Conservation (phyloP, 805 yeast genomes). For the Candida maesae region DNA sequence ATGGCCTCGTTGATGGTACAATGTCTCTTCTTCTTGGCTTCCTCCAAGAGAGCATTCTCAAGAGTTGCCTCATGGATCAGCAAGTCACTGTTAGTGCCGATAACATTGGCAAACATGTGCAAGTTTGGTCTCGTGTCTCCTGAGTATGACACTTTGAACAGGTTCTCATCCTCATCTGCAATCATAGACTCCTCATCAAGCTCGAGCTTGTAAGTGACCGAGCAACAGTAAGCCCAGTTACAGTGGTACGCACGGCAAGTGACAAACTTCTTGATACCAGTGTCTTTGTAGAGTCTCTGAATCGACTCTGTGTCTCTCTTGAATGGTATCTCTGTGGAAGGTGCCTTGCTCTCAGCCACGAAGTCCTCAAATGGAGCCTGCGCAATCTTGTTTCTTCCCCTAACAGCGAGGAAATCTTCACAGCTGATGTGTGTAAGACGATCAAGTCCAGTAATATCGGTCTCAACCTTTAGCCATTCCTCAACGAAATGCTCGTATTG, state of each 20-base stretch:
- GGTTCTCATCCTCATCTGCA: conserved; percentile 3
- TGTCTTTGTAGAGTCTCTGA: conserved; percentile 10
- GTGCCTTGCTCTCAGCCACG: neutral
- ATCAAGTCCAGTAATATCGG: conserved; percentile 30
- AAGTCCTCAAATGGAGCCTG: conserved; percentile 28
- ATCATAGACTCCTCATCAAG: conserved; percentile 11
- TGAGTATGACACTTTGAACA: conserved; percentile 77
- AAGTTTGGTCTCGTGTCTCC: conserved; percentile 91
- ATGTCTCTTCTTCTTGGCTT: conserved; percentile 80
- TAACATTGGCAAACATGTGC: conserved; percentile 47
- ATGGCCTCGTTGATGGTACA: conserved; percentile 89
- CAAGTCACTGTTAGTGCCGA: conserved; percentile 67
- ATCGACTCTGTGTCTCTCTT: conserved; percentile 29
- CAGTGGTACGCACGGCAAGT: conserved; percentile 86
- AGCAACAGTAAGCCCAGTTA: conserved; percentile 69
- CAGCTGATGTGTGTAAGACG: conserved; percentile 53
- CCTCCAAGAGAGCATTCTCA: conserved; percentile 71
- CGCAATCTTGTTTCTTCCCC: conserved; percentile 29
- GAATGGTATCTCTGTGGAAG: conserved; percentile 1
- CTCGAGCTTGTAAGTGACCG: conserved; percentile 43
- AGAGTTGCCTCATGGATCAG: conserved; percentile 92
- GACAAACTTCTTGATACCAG: conserved; percentile 29
- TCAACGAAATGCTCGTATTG: conserved; percentile 60
- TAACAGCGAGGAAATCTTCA: conserved; percentile 49
- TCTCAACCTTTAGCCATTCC: conserved; percentile 63